phyloP scores from a whole-genome alignment of 345 rosid species.

The Pistacia atlantica region DNA sequence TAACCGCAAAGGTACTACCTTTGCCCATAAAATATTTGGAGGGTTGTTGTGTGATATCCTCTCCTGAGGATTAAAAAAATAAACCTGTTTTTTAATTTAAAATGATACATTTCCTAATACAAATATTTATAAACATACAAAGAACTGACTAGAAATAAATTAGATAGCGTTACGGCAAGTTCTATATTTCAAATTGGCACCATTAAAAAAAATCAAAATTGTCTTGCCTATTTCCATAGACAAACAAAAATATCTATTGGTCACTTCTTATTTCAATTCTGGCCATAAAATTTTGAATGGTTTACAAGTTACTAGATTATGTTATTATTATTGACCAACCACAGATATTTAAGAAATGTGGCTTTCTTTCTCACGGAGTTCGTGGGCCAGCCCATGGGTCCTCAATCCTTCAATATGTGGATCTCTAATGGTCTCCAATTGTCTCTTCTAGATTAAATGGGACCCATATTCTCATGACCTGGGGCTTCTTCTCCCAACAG shows the following conservation, averaged over 20 bases:
- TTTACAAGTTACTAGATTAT: background rate
- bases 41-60: too few relatives aligned
- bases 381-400: background rate
- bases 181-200: too few relatives aligned
- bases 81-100: too few relatives aligned
- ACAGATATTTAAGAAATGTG: background rate
- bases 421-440: background rate
- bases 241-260: background rate
- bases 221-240: background rate
- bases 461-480: background rate
- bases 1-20: too few relatives aligned
- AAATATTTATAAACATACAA: too few relatives aligned
- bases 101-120: too few relatives aligned
- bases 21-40: too few relatives aligned
- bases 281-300: constrained; percentile 2
- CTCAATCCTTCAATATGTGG: background rate
- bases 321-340: background rate
- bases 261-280: fast-evolving
- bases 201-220: background rate
- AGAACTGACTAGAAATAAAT: too few relatives aligned
- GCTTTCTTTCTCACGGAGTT: background rate
- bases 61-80: too few relatives aligned
- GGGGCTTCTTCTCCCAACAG: background rate
- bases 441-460: background rate
- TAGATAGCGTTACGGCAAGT: too few relatives aligned